Conservation (phyloP, 768 basidiomycete species). For the Phaffia tasmanica region DNA sequence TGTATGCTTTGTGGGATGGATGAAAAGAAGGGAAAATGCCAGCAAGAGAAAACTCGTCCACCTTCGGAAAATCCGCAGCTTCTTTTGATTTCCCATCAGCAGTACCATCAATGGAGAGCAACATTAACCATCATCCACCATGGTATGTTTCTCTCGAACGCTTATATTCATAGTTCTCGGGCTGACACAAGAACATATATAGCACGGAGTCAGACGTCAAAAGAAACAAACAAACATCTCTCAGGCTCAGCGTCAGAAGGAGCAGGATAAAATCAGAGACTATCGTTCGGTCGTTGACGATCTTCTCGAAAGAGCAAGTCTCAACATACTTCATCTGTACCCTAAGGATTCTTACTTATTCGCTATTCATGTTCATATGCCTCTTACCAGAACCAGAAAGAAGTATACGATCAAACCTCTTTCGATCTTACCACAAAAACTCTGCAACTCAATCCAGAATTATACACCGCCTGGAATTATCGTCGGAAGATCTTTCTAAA, state of each 20-base stretch:
- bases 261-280: constrained; percentile 62
- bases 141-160: no score
- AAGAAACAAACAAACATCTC: no score
- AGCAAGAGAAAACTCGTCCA: no score
- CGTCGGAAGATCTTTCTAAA: constrained; percentile 64
- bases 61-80: no score
- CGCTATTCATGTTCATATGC: neutral
- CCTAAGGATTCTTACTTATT: neutral
- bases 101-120: no score
- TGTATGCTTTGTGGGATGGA: no score
- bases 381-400: constrained; percentile 47
- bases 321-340: constrained; percentile 18
- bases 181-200: no score
- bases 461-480: constrained; percentile 95
- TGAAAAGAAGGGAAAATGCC: no score
- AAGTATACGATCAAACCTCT: constrained; percentile 60
- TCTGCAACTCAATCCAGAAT: constrained; percentile 81
- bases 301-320: constrained; percentile 54
- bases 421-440: constrained; percentile 65
- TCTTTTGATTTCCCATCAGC: no score
- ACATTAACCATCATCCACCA: no score
- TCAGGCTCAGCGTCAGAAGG: constrained; percentile 52
- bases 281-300: constrained; percentile 57
- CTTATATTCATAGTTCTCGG: no score
- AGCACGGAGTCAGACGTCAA: no score